Evolutionary conservation across 306 rosid species (phyloP), one percentile per base, ranked within the genome.

Genomic region (Fragaria vesca): DNA sequence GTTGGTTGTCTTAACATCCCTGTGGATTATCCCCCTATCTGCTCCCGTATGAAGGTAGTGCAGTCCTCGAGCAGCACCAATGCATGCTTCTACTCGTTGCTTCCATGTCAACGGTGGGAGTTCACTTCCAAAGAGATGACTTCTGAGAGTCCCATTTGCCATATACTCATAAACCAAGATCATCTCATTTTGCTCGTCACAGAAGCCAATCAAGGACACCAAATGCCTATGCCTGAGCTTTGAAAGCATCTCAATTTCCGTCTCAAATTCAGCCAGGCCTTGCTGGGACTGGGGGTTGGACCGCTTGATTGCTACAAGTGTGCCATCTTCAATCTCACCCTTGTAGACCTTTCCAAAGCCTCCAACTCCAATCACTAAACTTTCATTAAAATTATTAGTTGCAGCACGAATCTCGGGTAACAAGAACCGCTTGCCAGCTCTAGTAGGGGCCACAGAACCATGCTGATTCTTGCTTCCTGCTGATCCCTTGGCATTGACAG

Each of bases 241-340:
- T 2, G 98, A 95, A 62, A 95, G 99, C 98, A 93, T 93, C 86
- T 93, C 99, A n/a, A 95, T 95, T 88, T 95, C 99, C 0, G 98
- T 95, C 84, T 95, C 97, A 5, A 95, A 95, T 84, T 95, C 99
- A 4, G 89, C 87, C 21, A 95, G 81, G 34, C 99, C 99, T 80
- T 95, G 99, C 68, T 93, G 86, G 24, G 98, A 95, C 32, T 93
- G 97, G 0, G 94, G 98, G 77, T 93, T 91, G 79, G 98, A 93
- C 16, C 98, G 87, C 90, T 95, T 95, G 71, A 95, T 87, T 16
- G 98, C 99, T 52, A 76, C 93, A 4, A 55, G 88, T 47, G 91
- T 88, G 76, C 96, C 97, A 78, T 87, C 89, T 8, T 95, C 97
- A 74, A 78, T 72, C 87, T 88, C 91, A 72, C 99, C 99, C 78